These are phyloP conservation scores for Backusella australiensis DNA, from an alignment of 192 early-diverging fungal species.

Conservation along the genomic window DNA sequence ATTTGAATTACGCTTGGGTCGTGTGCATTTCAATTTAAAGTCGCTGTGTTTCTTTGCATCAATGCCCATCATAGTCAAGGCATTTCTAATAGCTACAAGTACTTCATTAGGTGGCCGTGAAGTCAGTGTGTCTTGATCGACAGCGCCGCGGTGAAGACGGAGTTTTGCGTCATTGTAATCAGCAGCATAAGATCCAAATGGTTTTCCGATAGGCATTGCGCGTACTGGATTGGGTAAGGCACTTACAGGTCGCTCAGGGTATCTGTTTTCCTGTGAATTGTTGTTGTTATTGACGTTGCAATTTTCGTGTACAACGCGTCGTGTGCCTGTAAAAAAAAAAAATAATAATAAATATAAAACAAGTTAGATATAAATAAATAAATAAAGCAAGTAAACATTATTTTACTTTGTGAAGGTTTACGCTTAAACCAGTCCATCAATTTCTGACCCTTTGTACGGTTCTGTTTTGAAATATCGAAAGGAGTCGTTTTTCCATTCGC, in stretches of 20 bases:
- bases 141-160: slow-evolving; percentile 69
- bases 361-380: background rate
- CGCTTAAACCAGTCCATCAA: slow-evolving; percentile 76
- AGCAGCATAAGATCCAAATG: slow-evolving; percentile 16
- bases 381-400: background rate
- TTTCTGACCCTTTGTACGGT: slow-evolving; percentile 53
- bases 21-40: slow-evolving; percentile 55
- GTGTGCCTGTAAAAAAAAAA: background rate
- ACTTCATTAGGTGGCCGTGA: slow-evolving; percentile 66
- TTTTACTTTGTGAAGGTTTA: slow-evolving; percentile 36
- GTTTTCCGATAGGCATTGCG: slow-evolving; percentile 15
- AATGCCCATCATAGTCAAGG: slow-evolving; percentile 50
- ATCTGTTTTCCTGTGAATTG: background rate
- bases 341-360: background rate
- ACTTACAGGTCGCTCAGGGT: background rate
- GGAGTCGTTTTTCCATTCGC: background rate
- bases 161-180: slow-evolving; percentile 48
- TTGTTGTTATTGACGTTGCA: background rate
- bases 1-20: slow-evolving; percentile 39
- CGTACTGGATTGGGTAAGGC: slow-evolving; percentile 10
- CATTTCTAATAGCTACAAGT: slow-evolving; percentile 62
- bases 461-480: slow-evolving; percentile 1
- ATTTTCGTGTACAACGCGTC: slow-evolving; percentile 2
- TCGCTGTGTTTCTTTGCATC: slow-evolving; percentile 51
- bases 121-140: slow-evolving; percentile 68